Evolutionary conservation across 805 yeast genomes (phyloP).

Genomic region (Schwanniomyces yamadae): DNA sequence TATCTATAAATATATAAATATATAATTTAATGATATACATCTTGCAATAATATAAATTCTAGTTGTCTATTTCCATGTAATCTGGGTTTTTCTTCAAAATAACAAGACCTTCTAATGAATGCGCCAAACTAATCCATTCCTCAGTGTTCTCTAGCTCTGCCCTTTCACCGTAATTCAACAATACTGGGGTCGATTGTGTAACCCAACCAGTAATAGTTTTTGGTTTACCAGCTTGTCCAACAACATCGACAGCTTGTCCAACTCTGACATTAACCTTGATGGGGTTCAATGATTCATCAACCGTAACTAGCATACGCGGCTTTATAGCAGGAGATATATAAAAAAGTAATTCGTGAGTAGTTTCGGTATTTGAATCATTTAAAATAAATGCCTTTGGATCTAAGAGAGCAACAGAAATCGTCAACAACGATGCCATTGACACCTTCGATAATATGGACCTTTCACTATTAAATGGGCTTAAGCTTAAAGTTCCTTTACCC

Average conservation of each 20-base stretch:
- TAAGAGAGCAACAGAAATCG: conserved; percentile 78
- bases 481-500: conserved; percentile 92
- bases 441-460: conserved; percentile 84
- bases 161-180: conserved; percentile 89
- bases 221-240: conserved; percentile 99
- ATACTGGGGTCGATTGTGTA: conserved; percentile 95
- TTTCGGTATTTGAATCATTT: conserved; percentile 50
- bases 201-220: conserved; percentile 99
- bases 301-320: conserved; percentile 90
- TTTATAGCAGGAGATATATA: conserved; percentile 84
- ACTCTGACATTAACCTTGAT: conserved; percentile 95
- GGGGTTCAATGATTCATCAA: conserved; percentile 88
- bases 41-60: conserved; percentile 3
- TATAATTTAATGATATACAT: background rate
- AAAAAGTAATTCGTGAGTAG: conserved; percentile 75
- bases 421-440: conserved; percentile 83
- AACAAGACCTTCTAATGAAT: conserved; percentile 88
- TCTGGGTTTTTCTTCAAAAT: conserved; percentile 90
- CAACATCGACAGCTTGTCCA: conserved; percentile 98
- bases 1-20: conserved; percentile 1
- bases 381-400: conserved; percentile 84
- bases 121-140: conserved; percentile 80
- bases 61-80: conserved; percentile 58
- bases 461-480: conserved; percentile 87
- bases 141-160: conserved; percentile 91